These are phyloP conservation scores for Debaryomyces nepalensis DNA, from an alignment of 1,139 yeast species.

Conservation along the genomic window DNA sequence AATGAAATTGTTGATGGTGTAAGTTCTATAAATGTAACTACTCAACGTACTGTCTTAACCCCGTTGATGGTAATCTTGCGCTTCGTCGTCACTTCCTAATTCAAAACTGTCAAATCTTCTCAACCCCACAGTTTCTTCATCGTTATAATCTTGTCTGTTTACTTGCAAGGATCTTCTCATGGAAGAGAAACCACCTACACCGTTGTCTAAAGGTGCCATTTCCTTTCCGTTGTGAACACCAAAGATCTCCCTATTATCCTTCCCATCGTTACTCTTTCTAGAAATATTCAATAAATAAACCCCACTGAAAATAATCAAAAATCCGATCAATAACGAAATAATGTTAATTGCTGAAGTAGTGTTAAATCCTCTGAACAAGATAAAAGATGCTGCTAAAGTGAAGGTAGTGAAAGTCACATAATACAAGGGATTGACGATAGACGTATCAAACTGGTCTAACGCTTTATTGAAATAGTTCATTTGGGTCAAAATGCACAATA, in stretches of 20 bases:
- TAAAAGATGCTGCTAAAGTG: slow-evolving; percentile 84
- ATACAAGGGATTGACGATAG: slow-evolving; percentile 88
- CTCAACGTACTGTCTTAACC: slow-evolving; percentile 1
- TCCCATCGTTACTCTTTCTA: slow-evolving; percentile 64
- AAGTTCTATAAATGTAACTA: background rate
- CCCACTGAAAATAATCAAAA: slow-evolving; percentile 84
- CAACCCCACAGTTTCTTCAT: slow-evolving; percentile 60
- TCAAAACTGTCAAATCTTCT: slow-evolving; percentile 69
- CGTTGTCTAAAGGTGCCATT: slow-evolving; percentile 78
- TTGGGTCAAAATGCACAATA: slow-evolving; percentile 81
- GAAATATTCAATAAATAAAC: slow-evolving; percentile 83
- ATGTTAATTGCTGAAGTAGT: slow-evolving; percentile 81
- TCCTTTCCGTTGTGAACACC: slow-evolving; percentile 61
- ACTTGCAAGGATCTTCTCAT: slow-evolving; percentile 70
- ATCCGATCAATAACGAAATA: slow-evolving; percentile 85
- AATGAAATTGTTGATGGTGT: background rate
- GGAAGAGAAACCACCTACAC: slow-evolving; percentile 73
- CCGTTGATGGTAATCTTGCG: slow-evolving; percentile 10
- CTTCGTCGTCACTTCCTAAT: slow-evolving; percentile 50
- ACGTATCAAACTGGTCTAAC: slow-evolving; percentile 88
- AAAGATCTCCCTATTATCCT: slow-evolving; percentile 56
- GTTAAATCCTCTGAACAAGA: slow-evolving; percentile 85
- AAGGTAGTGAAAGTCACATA: slow-evolving; percentile 92
- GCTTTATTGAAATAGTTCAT: slow-evolving; percentile 96
- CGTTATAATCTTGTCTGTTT: slow-evolving; percentile 52